These are phyloP conservation scores for Vitis labrusca DNA, from an alignment of 164 flowering plant genomes.

Conservation along the genomic window DNA sequence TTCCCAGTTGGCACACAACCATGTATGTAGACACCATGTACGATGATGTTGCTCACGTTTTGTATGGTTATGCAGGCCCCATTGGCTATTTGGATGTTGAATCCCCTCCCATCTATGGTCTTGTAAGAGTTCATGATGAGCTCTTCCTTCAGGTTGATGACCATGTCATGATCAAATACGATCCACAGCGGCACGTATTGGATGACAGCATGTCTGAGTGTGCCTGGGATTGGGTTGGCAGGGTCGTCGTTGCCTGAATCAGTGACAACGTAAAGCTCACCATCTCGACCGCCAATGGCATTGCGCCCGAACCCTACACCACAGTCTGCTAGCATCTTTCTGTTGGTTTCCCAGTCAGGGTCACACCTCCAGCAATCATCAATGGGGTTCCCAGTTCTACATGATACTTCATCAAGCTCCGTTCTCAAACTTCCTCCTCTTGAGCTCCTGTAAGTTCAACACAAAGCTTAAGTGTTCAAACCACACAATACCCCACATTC, in stretches of 20 bases:
- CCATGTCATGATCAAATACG: conserved; percentile 40
- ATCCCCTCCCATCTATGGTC: conserved; percentile 45
- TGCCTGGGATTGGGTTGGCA: conserved; percentile 31
- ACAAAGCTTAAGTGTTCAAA: too few relatives aligned
- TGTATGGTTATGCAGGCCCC: conserved; percentile 41
- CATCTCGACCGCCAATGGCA: conserved; percentile 41
- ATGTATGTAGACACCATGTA: conserved; percentile 38
- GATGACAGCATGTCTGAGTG: conserved; percentile 38
- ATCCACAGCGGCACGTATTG: conserved; percentile 48
- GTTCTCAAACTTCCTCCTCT: background rate
- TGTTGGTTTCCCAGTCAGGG: conserved; percentile 32
- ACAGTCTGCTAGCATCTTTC: conserved; percentile 35
- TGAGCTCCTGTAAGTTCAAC: conserved; percentile 3
- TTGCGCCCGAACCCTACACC: conserved; percentile 40
- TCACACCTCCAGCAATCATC: conserved; percentile 57
- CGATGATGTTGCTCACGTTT: conserved; percentile 35
- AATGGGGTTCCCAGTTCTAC: conserved; percentile 39
- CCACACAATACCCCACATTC: too few relatives aligned
- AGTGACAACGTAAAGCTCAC: conserved; percentile 30
- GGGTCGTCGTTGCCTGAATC: conserved; percentile 28
- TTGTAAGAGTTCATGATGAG: conserved; percentile 37
- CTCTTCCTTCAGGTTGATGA: conserved; percentile 30
- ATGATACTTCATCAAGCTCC: conserved; percentile 15
- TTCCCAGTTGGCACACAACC: conserved; percentile 29
- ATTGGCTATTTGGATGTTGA: conserved; percentile 25